Percentiles rank a stretch among this genome's conserved stretches.
These are phyloP conservation scores for Hyaloscypha hepaticicola DNA, from an alignment of 495 filamentous ascomycete species.

Conservation along the genomic window DNA sequence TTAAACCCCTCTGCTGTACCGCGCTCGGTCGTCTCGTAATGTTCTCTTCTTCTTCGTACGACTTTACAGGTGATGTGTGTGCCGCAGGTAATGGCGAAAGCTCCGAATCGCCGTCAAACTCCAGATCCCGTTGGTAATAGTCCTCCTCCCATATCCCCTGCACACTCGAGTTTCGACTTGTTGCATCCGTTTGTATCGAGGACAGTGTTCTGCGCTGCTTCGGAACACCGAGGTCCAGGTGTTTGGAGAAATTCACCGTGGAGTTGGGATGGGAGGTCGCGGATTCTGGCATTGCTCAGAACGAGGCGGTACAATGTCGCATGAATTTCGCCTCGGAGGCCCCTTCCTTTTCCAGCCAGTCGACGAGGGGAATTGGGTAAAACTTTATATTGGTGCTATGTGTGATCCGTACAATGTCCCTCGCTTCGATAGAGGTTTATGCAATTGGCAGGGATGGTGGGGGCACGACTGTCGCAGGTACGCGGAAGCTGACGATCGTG, in stretches of 20 bases:
- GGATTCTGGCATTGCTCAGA: background rate
- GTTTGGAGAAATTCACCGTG: background rate
- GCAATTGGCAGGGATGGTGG: background rate
- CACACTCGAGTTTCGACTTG: conserved; percentile 23
- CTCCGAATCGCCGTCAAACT: background rate
- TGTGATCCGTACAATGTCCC: background rate
- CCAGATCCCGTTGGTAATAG: conserved; percentile 15
- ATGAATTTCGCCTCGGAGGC: background rate
- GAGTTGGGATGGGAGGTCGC: background rate
- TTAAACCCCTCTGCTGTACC: conserved; percentile 24
- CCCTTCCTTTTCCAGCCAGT: conserved; percentile 1
- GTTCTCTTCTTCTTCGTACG: background rate
- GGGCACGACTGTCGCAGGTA: background rate
- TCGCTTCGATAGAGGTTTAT: background rate
- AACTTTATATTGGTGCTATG: background rate
- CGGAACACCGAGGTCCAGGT: background rate
- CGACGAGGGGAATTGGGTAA: no score
- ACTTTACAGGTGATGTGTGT: background rate
- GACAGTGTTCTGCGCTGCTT: conserved; percentile 11
- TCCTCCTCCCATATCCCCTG: conserved; percentile 30
- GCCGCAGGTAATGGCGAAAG: background rate
- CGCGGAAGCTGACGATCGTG: background rate
- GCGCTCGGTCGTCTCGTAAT: conserved; percentile 5
- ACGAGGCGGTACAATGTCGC: background rate
- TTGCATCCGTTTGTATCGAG: conserved; percentile 1